Evolutionary conservation across 2,329 filamentous ascomycete species (phyloP).

Genomic region (Scytalidium lignicola): DNA sequence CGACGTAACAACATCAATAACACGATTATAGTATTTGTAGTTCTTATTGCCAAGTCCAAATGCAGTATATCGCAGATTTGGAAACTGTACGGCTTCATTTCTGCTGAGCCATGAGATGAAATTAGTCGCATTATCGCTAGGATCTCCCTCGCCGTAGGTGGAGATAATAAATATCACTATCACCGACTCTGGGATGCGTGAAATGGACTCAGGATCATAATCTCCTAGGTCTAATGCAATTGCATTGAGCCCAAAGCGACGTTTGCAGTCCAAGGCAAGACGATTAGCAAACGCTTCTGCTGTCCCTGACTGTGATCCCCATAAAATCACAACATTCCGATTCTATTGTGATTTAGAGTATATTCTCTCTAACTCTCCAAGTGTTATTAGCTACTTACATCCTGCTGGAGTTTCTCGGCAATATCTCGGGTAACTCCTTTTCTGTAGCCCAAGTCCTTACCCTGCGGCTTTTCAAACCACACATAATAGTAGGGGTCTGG

Average conservation of each 20-base stretch:
- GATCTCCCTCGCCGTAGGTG: conserved; percentile 37
- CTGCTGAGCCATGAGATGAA: conserved; percentile 27
- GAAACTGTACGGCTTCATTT: conserved; percentile 14
- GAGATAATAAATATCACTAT: conserved; percentile 32
- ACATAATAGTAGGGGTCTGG: conserved; percentile 44
- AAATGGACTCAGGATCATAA: conserved; percentile 31
- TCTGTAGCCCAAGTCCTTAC: background rate
- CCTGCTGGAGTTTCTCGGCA: conserved; percentile 26
- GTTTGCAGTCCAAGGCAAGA: conserved; percentile 33
- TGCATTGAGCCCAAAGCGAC: conserved; percentile 34
- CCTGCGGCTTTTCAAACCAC: conserved; percentile 44
- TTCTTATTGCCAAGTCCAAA: conserved; percentile 36
- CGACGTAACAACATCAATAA: conserved; percentile 26
- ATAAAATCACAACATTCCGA: conserved; percentile 33
- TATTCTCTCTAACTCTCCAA: background rate
- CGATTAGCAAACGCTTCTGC: conserved; percentile 37
- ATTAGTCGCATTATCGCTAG: conserved; percentile 31
- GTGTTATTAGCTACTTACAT: no score
- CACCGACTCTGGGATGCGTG: conserved; percentile 18
- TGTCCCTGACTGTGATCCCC: conserved; percentile 44
- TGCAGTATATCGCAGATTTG: conserved; percentile 27
- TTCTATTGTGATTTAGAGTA: background rate
- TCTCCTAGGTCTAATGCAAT: conserved; percentile 41
- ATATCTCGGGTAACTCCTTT: conserved; percentile 40
- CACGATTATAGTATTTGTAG: conserved; percentile 34